Evolutionary conservation across 257 asterid species (phyloP).

Genomic region (Solanum etuberosum): DNA sequence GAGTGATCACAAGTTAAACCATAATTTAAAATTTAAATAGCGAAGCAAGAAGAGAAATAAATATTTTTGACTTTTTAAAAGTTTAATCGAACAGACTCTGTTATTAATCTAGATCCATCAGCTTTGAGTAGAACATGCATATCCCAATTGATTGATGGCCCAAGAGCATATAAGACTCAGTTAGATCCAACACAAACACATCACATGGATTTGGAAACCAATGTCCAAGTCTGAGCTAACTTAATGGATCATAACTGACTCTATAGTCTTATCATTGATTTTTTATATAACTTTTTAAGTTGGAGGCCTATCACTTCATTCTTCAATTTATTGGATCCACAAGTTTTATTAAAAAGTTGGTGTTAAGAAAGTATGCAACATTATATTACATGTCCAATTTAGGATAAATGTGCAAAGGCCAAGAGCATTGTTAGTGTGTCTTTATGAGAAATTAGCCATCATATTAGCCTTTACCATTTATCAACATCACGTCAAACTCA

Average conservation of each 20-base stretch:
- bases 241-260: neutral
- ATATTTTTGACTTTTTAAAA: neutral
- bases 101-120: neutral
- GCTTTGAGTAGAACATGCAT: no score
- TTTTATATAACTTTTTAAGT: neutral
- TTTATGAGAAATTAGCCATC: neutral
- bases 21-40: neutral
- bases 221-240: neutral
- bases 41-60: neutral
- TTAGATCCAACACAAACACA: neutral
- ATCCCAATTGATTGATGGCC: neutral
- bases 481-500: neutral
- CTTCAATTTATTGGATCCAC: neutral
- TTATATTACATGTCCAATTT: neutral
- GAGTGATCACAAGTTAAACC: neutral
- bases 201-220: neutral
- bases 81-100: rapidly evolving
- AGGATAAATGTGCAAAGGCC: neutral
- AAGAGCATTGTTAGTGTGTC: neutral
- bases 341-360: neutral
- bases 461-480: neutral
- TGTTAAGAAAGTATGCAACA: neutral
- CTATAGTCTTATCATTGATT: neutral
- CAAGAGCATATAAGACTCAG: neutral
- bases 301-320: neutral